A percentile compares a stretch with the other conserved stretches of the same genome.
Evolutionary conservation across 2,329 filamentous ascomycete genomes (phyloP).

Genomic region (Cercospora sp.): DNA sequence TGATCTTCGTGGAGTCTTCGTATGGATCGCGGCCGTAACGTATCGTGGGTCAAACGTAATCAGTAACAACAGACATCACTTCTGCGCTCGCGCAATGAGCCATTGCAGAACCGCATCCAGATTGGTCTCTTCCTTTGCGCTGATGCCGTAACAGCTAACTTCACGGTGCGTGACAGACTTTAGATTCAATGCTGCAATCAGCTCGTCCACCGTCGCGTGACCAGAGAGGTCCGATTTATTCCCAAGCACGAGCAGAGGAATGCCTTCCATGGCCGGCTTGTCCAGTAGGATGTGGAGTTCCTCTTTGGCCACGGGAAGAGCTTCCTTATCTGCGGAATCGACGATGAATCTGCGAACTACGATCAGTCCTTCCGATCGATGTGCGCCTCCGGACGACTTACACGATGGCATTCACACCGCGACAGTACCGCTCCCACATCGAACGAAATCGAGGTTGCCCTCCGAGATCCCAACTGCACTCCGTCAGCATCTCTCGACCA

Average conservation of each 20-base stretch:
- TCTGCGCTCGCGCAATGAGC: constrained; percentile 85
- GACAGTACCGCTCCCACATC: constrained; percentile 99
- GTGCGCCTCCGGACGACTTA: constrained; percentile 43
- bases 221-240: constrained; percentile 97
- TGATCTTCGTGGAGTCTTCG: constrained; percentile 25
- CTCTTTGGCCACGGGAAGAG: constrained; percentile 82
- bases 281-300: constrained; percentile 88
- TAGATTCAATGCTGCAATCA: constrained; percentile 89
- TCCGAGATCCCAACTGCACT: constrained; percentile 82
- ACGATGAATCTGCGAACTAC: constrained; percentile 73
- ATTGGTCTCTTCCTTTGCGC: constrained; percentile 98
- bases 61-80: constrained; percentile 46
- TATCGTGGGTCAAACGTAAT: constrained; percentile 23
- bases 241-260: constrained; percentile 88
- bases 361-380: constrained; percentile 8
- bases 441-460: constrained; percentile 94
- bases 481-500: constrained; percentile 31
- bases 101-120: constrained; percentile 95
- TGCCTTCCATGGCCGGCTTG: constrained; percentile 81
- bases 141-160: constrained; percentile 98
- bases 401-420: constrained; percentile 95
- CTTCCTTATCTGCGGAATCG: constrained; percentile 82
- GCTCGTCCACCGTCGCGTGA: constrained; percentile 87
- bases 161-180: constrained; percentile 88
- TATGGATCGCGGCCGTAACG: constrained; percentile 25